These are phyloP conservation scores for Jatropha podagrica DNA, from an alignment of 441 rosid genomes.

Conservation along the genomic window DNA sequence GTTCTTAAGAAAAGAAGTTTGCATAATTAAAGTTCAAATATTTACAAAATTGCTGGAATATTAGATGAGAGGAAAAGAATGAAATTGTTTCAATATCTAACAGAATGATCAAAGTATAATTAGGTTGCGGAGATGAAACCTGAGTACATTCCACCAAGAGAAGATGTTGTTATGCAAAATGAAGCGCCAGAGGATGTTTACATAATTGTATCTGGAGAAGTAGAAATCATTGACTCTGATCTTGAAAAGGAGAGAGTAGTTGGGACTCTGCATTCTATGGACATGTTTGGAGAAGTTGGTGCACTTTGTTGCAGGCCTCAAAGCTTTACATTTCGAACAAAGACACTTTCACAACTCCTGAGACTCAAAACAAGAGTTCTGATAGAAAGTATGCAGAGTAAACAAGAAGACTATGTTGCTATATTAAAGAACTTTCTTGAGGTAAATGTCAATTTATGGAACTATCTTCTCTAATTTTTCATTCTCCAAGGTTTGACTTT, in stretches of 20 bases:
- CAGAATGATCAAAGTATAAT: neutral
- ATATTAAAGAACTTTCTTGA: slow-evolving; percentile 72
- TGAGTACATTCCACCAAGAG: slow-evolving; percentile 88
- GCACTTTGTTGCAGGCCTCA: slow-evolving; percentile 76
- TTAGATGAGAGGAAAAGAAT: no score
- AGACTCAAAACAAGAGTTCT: slow-evolving; percentile 62
- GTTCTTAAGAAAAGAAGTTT: no score
- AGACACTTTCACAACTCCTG: slow-evolving; percentile 75
- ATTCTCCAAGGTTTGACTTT: neutral
- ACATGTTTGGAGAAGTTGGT: slow-evolving; percentile 89
- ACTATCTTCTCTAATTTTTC: neutral
- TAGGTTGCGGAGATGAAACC: slow-evolving; percentile 85
- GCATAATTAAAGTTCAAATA: no score
- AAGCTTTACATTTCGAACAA: slow-evolving; percentile 64
- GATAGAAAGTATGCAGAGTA: slow-evolving; percentile 63
- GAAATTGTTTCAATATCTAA: neutral
- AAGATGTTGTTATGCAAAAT: slow-evolving; percentile 83
- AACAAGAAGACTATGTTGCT: slow-evolving; percentile 59
- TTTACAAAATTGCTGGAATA: no score
- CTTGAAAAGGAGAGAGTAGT: slow-evolving; percentile 54
- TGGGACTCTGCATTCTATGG: slow-evolving; percentile 58
- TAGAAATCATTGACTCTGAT: slow-evolving; percentile 50
- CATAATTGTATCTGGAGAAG: slow-evolving; percentile 85
- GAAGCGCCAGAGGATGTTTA: slow-evolving; percentile 91
- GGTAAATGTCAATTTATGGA: slow-evolving; percentile 25